Evolutionary conservation across 2,329 filamentous ascomycete genomes (phyloP).

Genomic region (Emergomyces orientalis): DNA sequence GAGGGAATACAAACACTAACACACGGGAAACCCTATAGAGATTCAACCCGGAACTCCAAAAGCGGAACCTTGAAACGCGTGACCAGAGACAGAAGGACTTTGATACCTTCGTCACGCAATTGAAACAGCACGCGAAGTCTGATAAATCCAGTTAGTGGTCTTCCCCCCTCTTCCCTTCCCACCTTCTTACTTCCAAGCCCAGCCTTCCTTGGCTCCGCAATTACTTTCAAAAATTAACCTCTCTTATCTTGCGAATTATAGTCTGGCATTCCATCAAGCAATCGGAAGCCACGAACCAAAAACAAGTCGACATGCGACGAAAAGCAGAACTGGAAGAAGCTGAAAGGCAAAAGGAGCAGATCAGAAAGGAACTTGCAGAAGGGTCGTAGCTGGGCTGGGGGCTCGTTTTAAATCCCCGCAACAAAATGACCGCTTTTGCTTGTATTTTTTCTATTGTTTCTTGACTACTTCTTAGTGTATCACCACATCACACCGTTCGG

Average conservation of each 20-base stretch:
- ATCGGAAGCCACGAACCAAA: conserved; percentile 29
- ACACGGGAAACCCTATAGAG: conserved; percentile 38
- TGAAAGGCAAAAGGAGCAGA: conserved; percentile 29
- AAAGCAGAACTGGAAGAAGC: conserved; percentile 26
- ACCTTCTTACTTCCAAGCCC: neutral
- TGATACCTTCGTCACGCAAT: conserved; percentile 69
- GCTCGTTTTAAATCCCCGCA: too few relatives aligned
- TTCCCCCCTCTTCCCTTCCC: neutral
- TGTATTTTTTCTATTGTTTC: neutral
- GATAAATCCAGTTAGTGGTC: conserved; percentile 70
- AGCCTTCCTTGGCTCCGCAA: neutral
- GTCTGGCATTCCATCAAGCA: conserved; percentile 30
- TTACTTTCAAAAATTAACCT: neutral
- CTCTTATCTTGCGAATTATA: conserved; percentile 13
- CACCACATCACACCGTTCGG: neutral
- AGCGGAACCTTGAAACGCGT: conserved; percentile 70
- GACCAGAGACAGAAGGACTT: conserved; percentile 73
- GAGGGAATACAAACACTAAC: neutral
- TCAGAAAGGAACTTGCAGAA: conserved; percentile 32
- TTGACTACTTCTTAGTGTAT: neutral
- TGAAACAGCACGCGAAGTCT: conserved; percentile 85
- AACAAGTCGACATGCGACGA: conserved; percentile 21
- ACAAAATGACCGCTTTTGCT: neutral
- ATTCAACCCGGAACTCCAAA: conserved; percentile 93
- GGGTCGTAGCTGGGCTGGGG: conserved; percentile 21